Base-by-base conservation (phyloP, 2,329 filamentous ascomycete species). In the Scedosporium boydii region DNA sequence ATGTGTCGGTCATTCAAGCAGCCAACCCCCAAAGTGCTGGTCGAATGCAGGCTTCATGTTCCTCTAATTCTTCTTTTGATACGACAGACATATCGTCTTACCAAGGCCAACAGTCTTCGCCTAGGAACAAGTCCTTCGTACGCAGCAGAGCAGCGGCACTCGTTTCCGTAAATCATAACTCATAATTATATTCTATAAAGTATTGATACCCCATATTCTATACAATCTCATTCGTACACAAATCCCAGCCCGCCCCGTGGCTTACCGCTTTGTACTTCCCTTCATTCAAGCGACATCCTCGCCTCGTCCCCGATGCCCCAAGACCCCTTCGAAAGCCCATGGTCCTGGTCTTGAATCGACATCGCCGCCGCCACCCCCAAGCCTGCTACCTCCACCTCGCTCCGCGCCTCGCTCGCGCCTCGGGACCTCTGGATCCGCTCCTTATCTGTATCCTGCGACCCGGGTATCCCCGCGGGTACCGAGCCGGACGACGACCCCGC, bases 271-370 rank as follows among this genome's bases (percentile, higher is more conserved):
- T 23, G 23, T 6, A 46, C 18, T 46, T 6, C 18, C n/a, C 26
- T 26, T 62, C 38, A 93, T 73, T 93, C 91, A 67, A 96, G 76
- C 38, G 86, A 88, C 89, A 96, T 95, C 69, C 88, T 82, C 26
- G 89, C 86, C 70, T 96, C 91, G 71, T 96, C 92, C 1, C 90
- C 89, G 59, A 96, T 82, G 0, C 90, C 90, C 87, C 91, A 92
- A 68, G 85, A 86, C 67, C 82, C 85, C 69, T 75, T 77, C 87
- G 91, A 92, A 68, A 84, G 86, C 67, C 82, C 85, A 69, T 75
- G 77, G 66, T 79, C 74, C 66, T 80, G 71, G 66, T 80, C 78
- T 73, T 85, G 77, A 69, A 84, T 74, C 72, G 82, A 77, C 58
- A 84, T 70, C 62, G 82, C 78, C 4, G 82, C 71, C 62, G 77